phyloP scores from a whole-genome alignment of 2,329 filamentous ascomycete species.

The Hawksworthiomyces lignivorus region DNA sequence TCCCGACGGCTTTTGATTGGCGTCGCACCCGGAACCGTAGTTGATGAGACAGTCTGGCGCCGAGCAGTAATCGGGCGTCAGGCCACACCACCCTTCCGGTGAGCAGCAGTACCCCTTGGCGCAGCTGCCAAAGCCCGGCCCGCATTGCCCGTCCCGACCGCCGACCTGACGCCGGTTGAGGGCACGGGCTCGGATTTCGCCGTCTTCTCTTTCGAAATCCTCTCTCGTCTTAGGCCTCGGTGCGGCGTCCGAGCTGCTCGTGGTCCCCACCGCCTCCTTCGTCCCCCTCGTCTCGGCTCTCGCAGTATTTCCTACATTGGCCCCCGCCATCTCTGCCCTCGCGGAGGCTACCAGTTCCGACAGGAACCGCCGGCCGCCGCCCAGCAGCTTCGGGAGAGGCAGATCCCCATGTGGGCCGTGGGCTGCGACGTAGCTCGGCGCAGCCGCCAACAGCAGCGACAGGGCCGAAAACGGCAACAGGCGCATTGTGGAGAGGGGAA shows the following conservation, averaged over 20 bases:
- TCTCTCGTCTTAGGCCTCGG: not conserved
- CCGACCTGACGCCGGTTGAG: conserved; percentile 16
- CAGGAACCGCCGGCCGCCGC: conserved; percentile 20
- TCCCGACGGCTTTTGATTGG: conserved; percentile 46
- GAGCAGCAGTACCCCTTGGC: conserved; percentile 27
- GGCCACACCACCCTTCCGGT: conserved; percentile 40
- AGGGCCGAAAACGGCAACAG: not conserved
- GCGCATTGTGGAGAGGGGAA: too few relatives aligned
- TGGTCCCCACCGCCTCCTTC: too few relatives aligned
- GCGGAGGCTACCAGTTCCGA: conserved; percentile 14
- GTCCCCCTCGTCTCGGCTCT: conserved; percentile 2
- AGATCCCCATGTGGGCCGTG: conserved; percentile 20
- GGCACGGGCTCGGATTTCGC: not conserved
- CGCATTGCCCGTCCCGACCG: conserved; percentile 21
- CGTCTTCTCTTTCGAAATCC: not conserved
- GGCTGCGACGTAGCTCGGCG: conserved; percentile 18
- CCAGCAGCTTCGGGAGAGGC: conserved; percentile 21
- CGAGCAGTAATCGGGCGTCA: conserved; percentile 46
- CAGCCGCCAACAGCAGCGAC: conserved; percentile 17
- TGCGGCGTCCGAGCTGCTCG: too few relatives aligned
- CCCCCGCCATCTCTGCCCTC: not conserved
- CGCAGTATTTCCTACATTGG: not conserved
- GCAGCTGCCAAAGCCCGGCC: conserved; percentile 22
- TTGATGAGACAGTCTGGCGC: conserved; percentile 55
- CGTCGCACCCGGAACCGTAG: conserved; percentile 55